phyloP scores from a whole-genome alignment of 2,329 filamentous ascomycete species.

The Pseudogymnoascus sp. region DNA sequence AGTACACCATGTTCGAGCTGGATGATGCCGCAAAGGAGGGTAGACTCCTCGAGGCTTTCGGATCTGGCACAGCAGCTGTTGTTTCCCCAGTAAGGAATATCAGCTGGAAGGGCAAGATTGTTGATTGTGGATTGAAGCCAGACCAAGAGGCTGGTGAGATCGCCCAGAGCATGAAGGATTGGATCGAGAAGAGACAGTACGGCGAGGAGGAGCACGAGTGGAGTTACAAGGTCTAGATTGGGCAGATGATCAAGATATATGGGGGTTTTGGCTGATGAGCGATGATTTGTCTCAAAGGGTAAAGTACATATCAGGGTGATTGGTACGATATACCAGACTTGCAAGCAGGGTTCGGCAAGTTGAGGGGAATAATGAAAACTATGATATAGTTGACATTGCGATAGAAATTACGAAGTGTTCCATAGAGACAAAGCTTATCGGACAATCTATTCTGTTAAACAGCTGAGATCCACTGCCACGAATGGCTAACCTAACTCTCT shows the following conservation, averaged over 20 bases:
- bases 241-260: not conserved
- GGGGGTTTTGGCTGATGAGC: not conserved
- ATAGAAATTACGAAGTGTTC: not conserved
- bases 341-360: constrained; percentile 1
- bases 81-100: constrained; percentile 86
- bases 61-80: constrained; percentile 86
- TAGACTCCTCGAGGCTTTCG: constrained; percentile 85
- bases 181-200: constrained; percentile 95
- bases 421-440: not conserved
- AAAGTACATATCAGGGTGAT: not conserved
- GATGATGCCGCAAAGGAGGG: constrained; percentile 75
- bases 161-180: constrained; percentile 80
- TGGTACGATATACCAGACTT: constrained; percentile 6
- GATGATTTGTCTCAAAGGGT: not conserved
- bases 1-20: constrained; percentile 84
- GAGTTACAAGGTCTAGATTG: constrained; percentile 52
- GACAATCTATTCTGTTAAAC: not conserved
- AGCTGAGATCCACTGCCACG: not conserved
- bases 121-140: constrained; percentile 75
- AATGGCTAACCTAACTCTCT: not conserved
- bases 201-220: constrained; percentile 87
- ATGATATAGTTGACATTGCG: not conserved
- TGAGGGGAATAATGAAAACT: not conserved
- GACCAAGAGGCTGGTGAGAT: constrained; percentile 82
- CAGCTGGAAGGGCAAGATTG: constrained; percentile 72